Conservation (phyloP, 1,284 basidiomycete species). For the Heterobasidion annosum region DNA sequence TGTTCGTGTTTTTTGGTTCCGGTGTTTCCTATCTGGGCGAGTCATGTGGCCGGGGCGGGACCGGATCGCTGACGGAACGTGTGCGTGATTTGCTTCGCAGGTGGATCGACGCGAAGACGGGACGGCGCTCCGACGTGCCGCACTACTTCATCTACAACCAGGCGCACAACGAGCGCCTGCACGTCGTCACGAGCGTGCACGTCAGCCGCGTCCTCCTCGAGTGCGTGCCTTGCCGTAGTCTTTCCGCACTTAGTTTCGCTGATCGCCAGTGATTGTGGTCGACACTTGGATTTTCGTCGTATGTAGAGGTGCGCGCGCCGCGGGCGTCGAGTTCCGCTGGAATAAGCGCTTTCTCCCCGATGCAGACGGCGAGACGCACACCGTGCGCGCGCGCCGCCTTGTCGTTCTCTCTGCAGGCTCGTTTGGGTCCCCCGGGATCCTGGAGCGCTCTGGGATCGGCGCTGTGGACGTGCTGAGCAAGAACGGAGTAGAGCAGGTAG, state of each 20-base stretch:
- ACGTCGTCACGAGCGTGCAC: conserved; percentile 8
- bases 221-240: neutral
- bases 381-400: conserved; percentile 29
- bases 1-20: too few relatives aligned
- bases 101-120: conserved; percentile 11
- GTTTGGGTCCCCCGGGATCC: conserved; percentile 34
- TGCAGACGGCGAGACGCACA: conserved; percentile 11
- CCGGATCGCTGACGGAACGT: too few relatives aligned
- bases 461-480: conserved; percentile 26
- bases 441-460: conserved; percentile 23
- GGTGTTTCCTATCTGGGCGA: too few relatives aligned
- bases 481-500: conserved; percentile 28
- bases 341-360: conserved; percentile 21
- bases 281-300: neutral
- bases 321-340: conserved; percentile 46
- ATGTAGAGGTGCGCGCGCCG: conserved; percentile 36
- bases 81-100: neutral
- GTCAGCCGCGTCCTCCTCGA: conserved; percentile 11
- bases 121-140: conserved; percentile 8
- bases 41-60: too few relatives aligned
- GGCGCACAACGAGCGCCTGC: conserved; percentile 6
- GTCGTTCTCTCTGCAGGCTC: conserved; percentile 42
- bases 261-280: neutral
- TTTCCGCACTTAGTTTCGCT: neutral
- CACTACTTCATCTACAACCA: conserved; percentile 11